Evolutionary conservation across 805 yeast genomes (phyloP).

Genomic region (Hanseniaspora singularis): DNA sequence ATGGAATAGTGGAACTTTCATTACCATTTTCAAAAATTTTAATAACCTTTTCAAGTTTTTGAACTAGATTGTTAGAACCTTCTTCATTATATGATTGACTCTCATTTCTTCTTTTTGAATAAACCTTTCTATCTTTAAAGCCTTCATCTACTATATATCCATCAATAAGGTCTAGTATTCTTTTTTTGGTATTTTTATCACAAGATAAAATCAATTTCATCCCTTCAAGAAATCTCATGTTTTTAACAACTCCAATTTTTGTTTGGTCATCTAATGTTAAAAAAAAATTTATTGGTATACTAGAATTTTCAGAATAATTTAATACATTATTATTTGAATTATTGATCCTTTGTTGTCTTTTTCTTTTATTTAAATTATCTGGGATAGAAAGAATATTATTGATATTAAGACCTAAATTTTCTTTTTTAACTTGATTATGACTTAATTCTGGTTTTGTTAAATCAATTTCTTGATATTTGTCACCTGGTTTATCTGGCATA

Average conservation of each 20-base stretch:
- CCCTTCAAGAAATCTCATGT: not conserved
- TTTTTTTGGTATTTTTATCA: not conserved
- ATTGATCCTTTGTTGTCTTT: not conserved
- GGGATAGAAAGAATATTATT: too few species aligned
- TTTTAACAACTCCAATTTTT: conserved; percentile 3
- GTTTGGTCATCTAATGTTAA: conserved; percentile 3
- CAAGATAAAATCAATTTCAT: not conserved
- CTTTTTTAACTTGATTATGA: not conserved
- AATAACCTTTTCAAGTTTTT: not conserved
- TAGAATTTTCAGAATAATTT: not conserved
- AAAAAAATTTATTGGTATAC: not conserved
- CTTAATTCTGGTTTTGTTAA: too few species aligned
- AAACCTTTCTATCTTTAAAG: too few species aligned
- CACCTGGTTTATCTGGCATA: too few species aligned
- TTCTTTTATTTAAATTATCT: not conserved
- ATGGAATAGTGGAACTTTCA: too few species aligned
- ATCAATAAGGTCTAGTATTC: not conserved
- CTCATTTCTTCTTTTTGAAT: too few species aligned
- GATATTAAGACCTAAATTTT: too few species aligned
- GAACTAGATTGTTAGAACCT: too few species aligned
- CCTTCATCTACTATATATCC: not conserved
- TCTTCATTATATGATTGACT: too few species aligned
- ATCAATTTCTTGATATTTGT: too few species aligned
- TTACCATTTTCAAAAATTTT: not conserved
- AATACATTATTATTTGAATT: too few species aligned